Evolutionary conservation across 31 red algal genomes (phyloP).

Genomic region (Asparagopsis taxiformis): DNA sequence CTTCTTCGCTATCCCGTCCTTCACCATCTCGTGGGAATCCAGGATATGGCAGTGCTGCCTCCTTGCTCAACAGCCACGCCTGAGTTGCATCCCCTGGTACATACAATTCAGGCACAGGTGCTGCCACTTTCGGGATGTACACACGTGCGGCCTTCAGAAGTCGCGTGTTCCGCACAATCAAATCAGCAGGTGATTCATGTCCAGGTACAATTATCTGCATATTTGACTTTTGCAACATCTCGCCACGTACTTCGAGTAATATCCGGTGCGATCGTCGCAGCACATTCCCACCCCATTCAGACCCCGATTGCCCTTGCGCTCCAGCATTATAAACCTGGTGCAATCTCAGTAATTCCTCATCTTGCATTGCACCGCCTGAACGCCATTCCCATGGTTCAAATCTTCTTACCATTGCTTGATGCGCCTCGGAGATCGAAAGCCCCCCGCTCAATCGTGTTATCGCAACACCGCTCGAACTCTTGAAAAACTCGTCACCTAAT

Average conservation of each 20-base stretch:
- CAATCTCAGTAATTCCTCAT: constrained; percentile 36
- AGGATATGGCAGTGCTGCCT: constrained; percentile 52
- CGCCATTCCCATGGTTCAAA: constrained; percentile 35
- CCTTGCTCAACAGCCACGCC: constrained; percentile 11
- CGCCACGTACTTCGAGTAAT: constrained; percentile 33
- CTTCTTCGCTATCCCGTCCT: constrained; percentile 15
- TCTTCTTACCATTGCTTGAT: constrained; percentile 18
- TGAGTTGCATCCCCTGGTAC: constrained; percentile 49
- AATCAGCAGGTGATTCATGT: constrained; percentile 49
- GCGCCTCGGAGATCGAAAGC: constrained; percentile 36
- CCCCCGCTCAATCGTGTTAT: constrained; percentile 45
- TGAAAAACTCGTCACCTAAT: constrained; percentile 18
- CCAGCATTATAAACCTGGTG: constrained; percentile 40
- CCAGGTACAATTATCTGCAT: constrained; percentile 34
- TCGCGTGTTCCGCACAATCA: constrained; percentile 57
- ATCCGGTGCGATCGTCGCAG: constrained; percentile 32
- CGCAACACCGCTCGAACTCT: constrained; percentile 12
- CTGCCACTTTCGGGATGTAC: constrained; percentile 63
- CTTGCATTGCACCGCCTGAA: constrained; percentile 9
- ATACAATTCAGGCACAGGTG: constrained; percentile 54
- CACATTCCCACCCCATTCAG: background rate
- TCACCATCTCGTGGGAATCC: constrained; percentile 46
- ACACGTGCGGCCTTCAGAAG: constrained; percentile 57
- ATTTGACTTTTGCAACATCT: constrained; percentile 9
- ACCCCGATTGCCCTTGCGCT: background rate